phyloP scores from a whole-genome alignment of 75 land plant species.

The Selaginella moellendorffii region DNA sequence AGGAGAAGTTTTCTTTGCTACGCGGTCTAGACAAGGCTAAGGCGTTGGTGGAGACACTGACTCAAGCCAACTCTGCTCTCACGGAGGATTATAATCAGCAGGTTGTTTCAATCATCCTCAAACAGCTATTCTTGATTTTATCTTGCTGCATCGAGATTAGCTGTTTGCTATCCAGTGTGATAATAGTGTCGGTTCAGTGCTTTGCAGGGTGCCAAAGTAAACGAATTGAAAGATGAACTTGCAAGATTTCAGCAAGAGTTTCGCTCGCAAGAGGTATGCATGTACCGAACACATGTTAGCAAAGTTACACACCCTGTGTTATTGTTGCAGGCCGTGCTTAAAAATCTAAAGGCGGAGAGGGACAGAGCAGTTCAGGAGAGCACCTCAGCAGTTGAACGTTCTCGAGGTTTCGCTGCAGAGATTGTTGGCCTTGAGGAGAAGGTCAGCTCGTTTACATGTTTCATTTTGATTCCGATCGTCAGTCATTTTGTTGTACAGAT shows the following conservation, averaged over 20 bases:
- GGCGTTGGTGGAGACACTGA: constrained; percentile 57
- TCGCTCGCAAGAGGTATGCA: constrained; percentile 47
- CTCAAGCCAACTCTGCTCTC: constrained; percentile 66
- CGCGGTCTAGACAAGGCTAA: constrained; percentile 57
- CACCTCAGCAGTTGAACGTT: constrained; percentile 79
- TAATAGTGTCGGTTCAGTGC: background rate
- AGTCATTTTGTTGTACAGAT: constrained; percentile 26
- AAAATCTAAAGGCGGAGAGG: constrained; percentile 49
- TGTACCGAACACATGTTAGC: background rate
- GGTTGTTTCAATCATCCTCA: constrained; percentile 23
- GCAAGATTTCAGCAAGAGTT: constrained; percentile 59
- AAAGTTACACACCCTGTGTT: background rate
- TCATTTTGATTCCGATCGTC: background rate
- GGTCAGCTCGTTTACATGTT: constrained; percentile 20
- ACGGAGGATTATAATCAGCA: constrained; percentile 82
- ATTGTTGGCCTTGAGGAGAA: constrained; percentile 81
- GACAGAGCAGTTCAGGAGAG: constrained; percentile 69
- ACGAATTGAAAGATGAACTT: constrained; percentile 61
- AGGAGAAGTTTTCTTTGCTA: constrained; percentile 81
- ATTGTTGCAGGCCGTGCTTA: constrained; percentile 38
- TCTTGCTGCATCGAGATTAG: background rate
- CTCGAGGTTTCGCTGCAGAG: constrained; percentile 84
- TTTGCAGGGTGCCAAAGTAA: constrained; percentile 61
- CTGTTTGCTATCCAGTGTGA: background rate
- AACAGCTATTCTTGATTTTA: background rate